Conservation (phyloP, 106 monocot species). For the Agapanthus africanus region DNA sequence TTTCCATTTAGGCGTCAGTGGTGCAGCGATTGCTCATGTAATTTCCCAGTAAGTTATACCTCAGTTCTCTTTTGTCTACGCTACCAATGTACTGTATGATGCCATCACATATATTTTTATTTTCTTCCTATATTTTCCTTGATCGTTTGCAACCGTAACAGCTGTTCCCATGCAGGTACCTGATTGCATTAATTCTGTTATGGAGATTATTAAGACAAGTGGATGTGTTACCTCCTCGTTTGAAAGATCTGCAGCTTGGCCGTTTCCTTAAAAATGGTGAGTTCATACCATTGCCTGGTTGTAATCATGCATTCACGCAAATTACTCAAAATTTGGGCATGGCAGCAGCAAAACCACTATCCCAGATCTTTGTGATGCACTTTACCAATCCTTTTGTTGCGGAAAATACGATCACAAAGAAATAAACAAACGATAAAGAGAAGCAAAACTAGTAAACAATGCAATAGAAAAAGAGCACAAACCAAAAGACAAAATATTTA, state of each 20-base stretch:
- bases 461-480: too few relatives aligned
- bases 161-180: constrained; percentile 29
- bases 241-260: constrained; percentile 55
- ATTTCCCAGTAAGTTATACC: constrained; percentile 65
- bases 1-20: constrained; percentile 62
- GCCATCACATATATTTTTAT: neutral
- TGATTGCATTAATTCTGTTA: constrained; percentile 54
- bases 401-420: too few relatives aligned
- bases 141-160: constrained; percentile 1
- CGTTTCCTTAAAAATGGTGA: constrained; percentile 69
- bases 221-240: constrained; percentile 51
- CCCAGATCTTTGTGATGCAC: too few relatives aligned
- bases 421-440: too few relatives aligned
- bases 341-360: too few relatives aligned
- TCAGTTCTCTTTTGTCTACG: neutral
- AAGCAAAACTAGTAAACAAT: too few relatives aligned
- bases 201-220: constrained; percentile 44
- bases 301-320: too few relatives aligned
- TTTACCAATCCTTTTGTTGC: too few relatives aligned
- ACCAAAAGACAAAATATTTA: too few relatives aligned
- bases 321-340: too few relatives aligned
- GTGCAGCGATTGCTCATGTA: constrained; percentile 82
- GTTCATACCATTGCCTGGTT: too few relatives aligned
- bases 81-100: too few relatives aligned
- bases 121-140: neutral